Base-by-base conservation (phyloP, 208 protist genomes). In the Crithidia mellificae region DNA sequence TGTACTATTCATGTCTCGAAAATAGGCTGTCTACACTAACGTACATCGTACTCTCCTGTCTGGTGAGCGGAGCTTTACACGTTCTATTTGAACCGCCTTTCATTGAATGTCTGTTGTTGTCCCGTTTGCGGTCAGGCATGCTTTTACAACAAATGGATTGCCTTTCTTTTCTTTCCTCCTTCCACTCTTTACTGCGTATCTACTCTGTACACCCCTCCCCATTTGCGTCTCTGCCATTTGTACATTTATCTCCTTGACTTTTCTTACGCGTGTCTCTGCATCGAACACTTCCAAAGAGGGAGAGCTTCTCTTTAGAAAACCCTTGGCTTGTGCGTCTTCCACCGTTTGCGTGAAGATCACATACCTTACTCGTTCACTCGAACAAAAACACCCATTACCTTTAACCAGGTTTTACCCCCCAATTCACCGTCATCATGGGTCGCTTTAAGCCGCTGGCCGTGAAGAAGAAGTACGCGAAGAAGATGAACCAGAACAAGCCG, bases 401-500 rank as follows among this genome's bases (percentile, higher is more conserved):
- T 46, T 6, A 19, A 19, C 6, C 17, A 5, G 15, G 4, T 12
- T 46, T 46, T 46, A 46, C 41, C n/a, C 36, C 6, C 41, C 41
- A 46, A 6, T 17, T n/a, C 20, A 5, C 46, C 22, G 46, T 2
- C 17, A 51, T 51, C 46, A 97, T 94, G 87, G 88, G 87, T 72
- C 90, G 88, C 75, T 97, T 92, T 73, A 97, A 94, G 87, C 90
- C 87, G 41, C 88, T 97, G 12, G 86, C 87, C 8, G 74, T 95
- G 53, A 98, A 98, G 89, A 92, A 94, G 80, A 95, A 97, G 85
- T 95, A 96, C 64, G 95, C 91, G 53, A 97, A 98, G 87, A 96
- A 96, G 86, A 70, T 94, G 67, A 96, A 93, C 61, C 90, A 97
- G 83, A 98, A 98, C 90, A 85, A 87, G 72, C 92, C 95, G 41